Evolutionary conservation across 2,329 filamentous ascomycete species (phyloP).

Genomic region (Mycosphaerelloides madeirae): DNA sequence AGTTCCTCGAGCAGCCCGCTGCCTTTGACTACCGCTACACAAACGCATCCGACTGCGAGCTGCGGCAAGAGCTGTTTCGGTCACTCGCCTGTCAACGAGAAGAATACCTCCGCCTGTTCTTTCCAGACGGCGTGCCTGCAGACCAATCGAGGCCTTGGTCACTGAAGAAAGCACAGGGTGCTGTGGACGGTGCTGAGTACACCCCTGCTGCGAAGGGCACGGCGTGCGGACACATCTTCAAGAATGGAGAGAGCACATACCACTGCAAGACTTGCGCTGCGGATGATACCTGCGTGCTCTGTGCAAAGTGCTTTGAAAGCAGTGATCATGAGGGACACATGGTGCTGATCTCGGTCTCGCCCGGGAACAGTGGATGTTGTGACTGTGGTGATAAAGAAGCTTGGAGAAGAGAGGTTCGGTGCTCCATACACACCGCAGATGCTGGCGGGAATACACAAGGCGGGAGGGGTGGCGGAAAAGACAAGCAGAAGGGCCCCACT

Average conservation of each 20-base stretch:
- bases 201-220: constrained; percentile 86
- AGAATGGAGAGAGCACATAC: constrained; percentile 87
- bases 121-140: constrained; percentile 60
- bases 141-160: constrained; percentile 52
- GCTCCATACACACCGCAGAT: constrained; percentile 76
- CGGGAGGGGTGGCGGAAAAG: constrained; percentile 53
- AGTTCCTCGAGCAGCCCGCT: constrained; percentile 72
- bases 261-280: constrained; percentile 88
- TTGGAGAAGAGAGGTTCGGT: constrained; percentile 82
- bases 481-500: constrained; percentile 38
- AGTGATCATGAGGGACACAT: constrained; percentile 93
- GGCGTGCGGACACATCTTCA: constrained; percentile 96
- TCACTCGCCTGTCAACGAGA: constrained; percentile 72
- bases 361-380: constrained; percentile 91
- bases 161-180: constrained; percentile 80
- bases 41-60: constrained; percentile 62
- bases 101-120: constrained; percentile 73
- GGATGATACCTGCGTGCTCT: constrained; percentile 93
- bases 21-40: constrained; percentile 72
- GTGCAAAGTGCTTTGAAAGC: constrained; percentile 87
- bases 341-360: constrained; percentile 80
- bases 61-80: constrained; percentile 78
- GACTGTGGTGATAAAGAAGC: constrained; percentile 96
- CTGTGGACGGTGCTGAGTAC: constrained; percentile 91
- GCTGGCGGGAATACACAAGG: constrained; percentile 8